phyloP scores from a whole-genome alignment of 306 rosid genomes.

The Betula pendula region DNA sequence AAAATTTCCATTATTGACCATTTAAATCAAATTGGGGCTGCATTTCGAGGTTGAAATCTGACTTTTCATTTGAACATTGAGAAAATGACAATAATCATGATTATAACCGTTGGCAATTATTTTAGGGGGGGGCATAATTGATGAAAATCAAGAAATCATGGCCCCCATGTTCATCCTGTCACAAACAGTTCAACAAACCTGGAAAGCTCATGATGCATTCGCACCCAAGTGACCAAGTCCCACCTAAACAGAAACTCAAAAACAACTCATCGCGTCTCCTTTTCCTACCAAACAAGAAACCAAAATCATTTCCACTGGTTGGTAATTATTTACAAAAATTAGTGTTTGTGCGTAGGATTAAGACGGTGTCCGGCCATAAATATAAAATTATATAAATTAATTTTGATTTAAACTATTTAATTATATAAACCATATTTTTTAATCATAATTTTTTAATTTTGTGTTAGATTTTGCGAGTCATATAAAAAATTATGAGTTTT shows the following conservation, averaged over 20 bases:
- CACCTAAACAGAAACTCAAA: neutral
- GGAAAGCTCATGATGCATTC: neutral
- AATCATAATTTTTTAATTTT: too few relatives aligned
- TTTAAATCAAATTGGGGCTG: neutral
- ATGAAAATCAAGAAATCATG: neutral
- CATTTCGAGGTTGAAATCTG: neutral
- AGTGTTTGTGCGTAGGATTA: too few relatives aligned
- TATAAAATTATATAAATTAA: too few relatives aligned
- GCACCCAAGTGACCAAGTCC: neutral
- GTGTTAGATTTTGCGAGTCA: too few relatives aligned
- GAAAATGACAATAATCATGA: neutral
- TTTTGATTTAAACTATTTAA: too few relatives aligned
- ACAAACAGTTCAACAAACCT: neutral
- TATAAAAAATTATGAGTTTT: too few relatives aligned
- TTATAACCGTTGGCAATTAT: neutral
- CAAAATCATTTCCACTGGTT: neutral
- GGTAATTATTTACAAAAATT: neutral
- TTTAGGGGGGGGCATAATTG: neutral
- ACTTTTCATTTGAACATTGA: neutral
- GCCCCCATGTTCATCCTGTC: constrained; percentile 4
- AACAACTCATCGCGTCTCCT: constrained; percentile 21
- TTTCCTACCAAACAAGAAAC: constrained; percentile 22
- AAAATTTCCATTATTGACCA: neutral
- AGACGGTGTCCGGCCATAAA: too few relatives aligned
- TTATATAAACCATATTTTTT: too few relatives aligned